Base-by-base conservation (phyloP, 805 yeast species). In the Spathaspora sp. region DNA sequence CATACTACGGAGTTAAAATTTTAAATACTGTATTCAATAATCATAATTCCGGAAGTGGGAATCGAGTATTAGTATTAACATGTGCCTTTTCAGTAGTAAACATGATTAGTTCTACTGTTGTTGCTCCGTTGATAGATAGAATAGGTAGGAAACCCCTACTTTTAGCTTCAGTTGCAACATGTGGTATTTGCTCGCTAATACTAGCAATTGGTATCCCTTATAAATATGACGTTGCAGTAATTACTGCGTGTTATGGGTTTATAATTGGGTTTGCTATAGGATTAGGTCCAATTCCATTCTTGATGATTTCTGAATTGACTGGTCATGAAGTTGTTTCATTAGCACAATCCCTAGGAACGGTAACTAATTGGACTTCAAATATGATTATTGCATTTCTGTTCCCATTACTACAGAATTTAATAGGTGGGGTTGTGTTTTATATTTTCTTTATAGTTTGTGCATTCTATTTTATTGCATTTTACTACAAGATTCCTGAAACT, bases 1-100 rank as follows among this genome's bases (percentile, higher is more conserved):
- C 91, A 14, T 89, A 90, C 63, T 93, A 92, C 66, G 98, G 98
- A 10, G 97, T 90, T 6, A 72, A 79, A 9, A 70, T 87, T 3
- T 75, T 89, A 51, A 75, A 81, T 49, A 49, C 55, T 12, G 45
- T 60, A 20, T 56, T 49, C 35, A 50, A 47, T 17, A 38, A 35
- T 40, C 43, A 46, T 18, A 44, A 35, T 23, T 38, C 49, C 9
- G 49, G 38, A 14, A 38, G 23, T n/a, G 55, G 55, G 14, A 43
- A 49, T 31, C 38, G 20, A 9, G 84, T 96, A 1, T 78, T 86
- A 2, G 59, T 77, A 8, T 79, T 91, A 57, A 91, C 91, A 58
- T 83, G 92, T 57, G 65, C 82, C 40, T 83, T 94, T 42, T 87
- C 97, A 1, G 57, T 85, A 1, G 76, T 85, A 14, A 93, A 92